Conservation (phyloP, 2,329 filamentous ascomycete species). For the Hirsutella thompsonii region DNA sequence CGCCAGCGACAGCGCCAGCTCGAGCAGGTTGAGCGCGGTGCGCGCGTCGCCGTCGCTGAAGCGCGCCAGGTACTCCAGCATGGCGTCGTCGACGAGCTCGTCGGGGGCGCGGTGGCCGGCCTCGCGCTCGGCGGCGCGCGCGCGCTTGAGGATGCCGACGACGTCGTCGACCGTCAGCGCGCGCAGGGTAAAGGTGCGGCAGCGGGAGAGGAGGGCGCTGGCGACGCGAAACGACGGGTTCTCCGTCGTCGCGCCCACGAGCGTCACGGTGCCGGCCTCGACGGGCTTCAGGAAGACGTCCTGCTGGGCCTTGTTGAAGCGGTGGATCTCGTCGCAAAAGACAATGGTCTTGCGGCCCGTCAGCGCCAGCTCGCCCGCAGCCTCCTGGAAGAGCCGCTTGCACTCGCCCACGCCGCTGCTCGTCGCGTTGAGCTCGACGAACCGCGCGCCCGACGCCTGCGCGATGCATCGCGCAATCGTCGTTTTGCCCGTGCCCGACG, state of each 20-base stretch:
- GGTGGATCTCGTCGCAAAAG: conserved; percentile 94
- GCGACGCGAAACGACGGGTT: conserved; percentile 94
- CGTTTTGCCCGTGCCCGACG: conserved; percentile 71
- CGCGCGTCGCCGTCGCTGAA: conserved; percentile 90
- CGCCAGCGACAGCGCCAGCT: conserved; percentile 67
- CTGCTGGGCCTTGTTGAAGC: conserved; percentile 85
- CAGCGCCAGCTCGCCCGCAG: conserved; percentile 63
- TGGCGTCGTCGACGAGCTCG: conserved; percentile 59
- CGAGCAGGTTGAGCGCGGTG: conserved; percentile 83
- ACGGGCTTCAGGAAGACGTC: conserved; percentile 91
- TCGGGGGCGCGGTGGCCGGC: conserved; percentile 25
- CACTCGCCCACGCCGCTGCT: conserved; percentile 77
- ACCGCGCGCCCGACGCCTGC: conserved; percentile 66
- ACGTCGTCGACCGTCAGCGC: conserved; percentile 65
- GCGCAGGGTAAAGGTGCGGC: conserved; percentile 76
- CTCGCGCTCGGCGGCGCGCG: conserved; percentile 48
- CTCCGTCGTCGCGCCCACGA: conserved; percentile 93
- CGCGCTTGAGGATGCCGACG: conserved; percentile 60
- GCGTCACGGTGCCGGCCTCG: conserved; percentile 76
- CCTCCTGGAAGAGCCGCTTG: conserved; percentile 84
- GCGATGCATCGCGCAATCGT: conserved; percentile 90
- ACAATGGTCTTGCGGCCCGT: conserved; percentile 88
- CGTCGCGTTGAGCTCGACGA: conserved; percentile 93
- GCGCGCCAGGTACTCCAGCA: conserved; percentile 68
- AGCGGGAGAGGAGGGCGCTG: conserved; percentile 74